Evolutionary conservation across 2,329 filamentous ascomycete genomes (phyloP).

Genomic region (Cordyceps militaris): DNA sequence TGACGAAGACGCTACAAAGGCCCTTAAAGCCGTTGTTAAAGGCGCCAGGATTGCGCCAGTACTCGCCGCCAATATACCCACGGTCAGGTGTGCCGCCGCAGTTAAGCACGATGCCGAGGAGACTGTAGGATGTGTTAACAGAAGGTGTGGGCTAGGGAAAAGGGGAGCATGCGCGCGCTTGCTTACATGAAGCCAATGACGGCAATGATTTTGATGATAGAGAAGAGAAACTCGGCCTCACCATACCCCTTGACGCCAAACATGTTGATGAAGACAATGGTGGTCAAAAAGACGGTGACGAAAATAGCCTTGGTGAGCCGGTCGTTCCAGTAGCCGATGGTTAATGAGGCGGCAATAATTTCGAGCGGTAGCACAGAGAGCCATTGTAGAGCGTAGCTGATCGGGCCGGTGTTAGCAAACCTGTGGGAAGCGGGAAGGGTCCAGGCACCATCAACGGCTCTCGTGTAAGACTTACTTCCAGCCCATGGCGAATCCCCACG

Average conservation of each 20-base stretch:
- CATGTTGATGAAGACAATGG: conserved; percentile 76
- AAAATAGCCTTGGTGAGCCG: conserved; percentile 63
- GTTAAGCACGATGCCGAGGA: conserved; percentile 81
- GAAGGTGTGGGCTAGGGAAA: background rate
- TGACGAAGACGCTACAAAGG: conserved; percentile 71
- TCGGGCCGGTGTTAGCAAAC: background rate
- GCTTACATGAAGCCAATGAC: conserved; percentile 81
- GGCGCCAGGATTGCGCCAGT: conserved; percentile 75
- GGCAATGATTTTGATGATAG: conserved; percentile 77
- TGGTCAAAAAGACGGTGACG: conserved; percentile 70
- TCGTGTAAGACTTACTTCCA: conserved; percentile 64
- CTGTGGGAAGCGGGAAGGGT: background rate
- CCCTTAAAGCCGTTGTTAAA: conserved; percentile 80
- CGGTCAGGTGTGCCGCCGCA: conserved; percentile 67
- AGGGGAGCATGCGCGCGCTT: conserved; percentile 13
- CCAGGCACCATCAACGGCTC: too few relatives aligned
- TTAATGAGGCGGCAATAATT: conserved; percentile 79
- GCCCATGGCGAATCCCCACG: conserved; percentile 92
- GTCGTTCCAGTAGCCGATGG: conserved; percentile 72
- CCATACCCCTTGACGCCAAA: conserved; percentile 86
- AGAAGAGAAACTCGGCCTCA: conserved; percentile 83
- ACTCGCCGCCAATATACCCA: conserved; percentile 72
- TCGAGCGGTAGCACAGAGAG: conserved; percentile 76
- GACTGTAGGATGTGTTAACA: conserved; percentile 42
- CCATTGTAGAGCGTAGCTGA: conserved; percentile 84